Base-by-base conservation (phyloP, 306 rosid species). In the Inga oerstediana region DNA sequence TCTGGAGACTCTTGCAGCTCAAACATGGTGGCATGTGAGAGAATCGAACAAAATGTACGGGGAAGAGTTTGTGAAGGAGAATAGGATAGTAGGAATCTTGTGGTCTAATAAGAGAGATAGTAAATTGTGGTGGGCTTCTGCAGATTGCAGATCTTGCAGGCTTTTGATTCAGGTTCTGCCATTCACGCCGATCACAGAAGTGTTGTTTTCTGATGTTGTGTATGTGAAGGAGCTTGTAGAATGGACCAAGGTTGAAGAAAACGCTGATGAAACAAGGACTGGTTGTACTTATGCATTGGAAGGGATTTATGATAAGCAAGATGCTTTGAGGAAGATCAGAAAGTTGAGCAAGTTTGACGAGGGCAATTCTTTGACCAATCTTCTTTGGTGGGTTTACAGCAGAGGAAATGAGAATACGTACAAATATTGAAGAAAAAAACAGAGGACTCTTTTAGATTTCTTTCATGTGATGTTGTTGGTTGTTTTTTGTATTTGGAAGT, bases 331-430 rank as follows among this genome's bases (percentile, higher is more conserved):
- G 79, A 91, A 84, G 76, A 82, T 90, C 7, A 81, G 87, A 81
- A 85, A 80, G 76, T 89, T 92, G 84, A 90, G 72, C 5, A 95
- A 89, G 8, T 87, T 62, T 43, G 98, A 95, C 81, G 98, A 93
- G 80, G 97, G 98, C 48, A 92, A 88, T 82, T 76, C 96, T 0
- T 89, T 89, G 65, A 85, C 91, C 11, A 95, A 95, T 87, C 91
- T 95, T 0, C 85, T 95, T 8, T 95, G 98, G 98, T 95, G 98
- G 98, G 80, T 91, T 86, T 94, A 95, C 75, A 93, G 97, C 78
- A 87, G 98, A 89, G 81, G 84, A 17, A 62, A 52, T 58, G 85
- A 32, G 20, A 13, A 27, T 46, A 6, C 41, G 17, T 45, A 24
- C 41, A 3, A 27, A 46, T 34, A 20, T 45, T 45, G 41, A 72